Conservation (phyloP, 2,329 filamentous ascomycete genomes). For the Ambrosiella xylebori region DNA sequence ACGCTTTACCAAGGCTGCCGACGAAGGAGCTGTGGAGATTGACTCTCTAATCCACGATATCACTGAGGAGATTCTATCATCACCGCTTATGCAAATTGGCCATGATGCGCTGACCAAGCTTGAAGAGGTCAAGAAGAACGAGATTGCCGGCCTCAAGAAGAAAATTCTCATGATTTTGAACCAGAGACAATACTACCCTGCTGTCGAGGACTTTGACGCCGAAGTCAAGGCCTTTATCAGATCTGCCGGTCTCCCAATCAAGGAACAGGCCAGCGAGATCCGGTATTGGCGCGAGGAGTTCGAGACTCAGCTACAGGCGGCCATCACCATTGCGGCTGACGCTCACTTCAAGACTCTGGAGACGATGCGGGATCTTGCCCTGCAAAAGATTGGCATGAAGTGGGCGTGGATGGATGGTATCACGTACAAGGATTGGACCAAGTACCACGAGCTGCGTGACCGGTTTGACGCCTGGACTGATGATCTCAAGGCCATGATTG, state of each 20-base stretch:
- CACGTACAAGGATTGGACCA: slow-evolving; percentile 93
- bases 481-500: slow-evolving; percentile 61
- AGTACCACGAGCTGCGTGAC: slow-evolving; percentile 75
- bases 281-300: slow-evolving; percentile 61
- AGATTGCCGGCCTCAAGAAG: slow-evolving; percentile 47
- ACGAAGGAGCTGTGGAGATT: slow-evolving; percentile 61
- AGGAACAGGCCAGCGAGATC: slow-evolving; percentile 58
- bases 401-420: slow-evolving; percentile 95
- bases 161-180: slow-evolving; percentile 40
- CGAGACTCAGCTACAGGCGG: slow-evolving; percentile 48
- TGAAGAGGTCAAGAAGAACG: slow-evolving; percentile 45
- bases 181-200: slow-evolving; percentile 32
- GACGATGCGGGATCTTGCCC: slow-evolving; percentile 62
- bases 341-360: slow-evolving; percentile 71
- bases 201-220: slow-evolving; percentile 25
- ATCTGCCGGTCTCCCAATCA: slow-evolving; percentile 52
- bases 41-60: slow-evolving; percentile 50
- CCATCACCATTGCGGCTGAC: slow-evolving; percentile 56
- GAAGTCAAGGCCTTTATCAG: slow-evolving; percentile 35
- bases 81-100: slow-evolving; percentile 41
- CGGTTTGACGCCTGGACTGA: slow-evolving; percentile 72
- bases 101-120: slow-evolving; percentile 50
- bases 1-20: slow-evolving; percentile 71
- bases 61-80: slow-evolving; percentile 15
- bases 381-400: slow-evolving; percentile 81